Base-by-base conservation (phyloP, 2,329 filamentous ascomycete genomes). In the Aspergillus neoniger region DNA sequence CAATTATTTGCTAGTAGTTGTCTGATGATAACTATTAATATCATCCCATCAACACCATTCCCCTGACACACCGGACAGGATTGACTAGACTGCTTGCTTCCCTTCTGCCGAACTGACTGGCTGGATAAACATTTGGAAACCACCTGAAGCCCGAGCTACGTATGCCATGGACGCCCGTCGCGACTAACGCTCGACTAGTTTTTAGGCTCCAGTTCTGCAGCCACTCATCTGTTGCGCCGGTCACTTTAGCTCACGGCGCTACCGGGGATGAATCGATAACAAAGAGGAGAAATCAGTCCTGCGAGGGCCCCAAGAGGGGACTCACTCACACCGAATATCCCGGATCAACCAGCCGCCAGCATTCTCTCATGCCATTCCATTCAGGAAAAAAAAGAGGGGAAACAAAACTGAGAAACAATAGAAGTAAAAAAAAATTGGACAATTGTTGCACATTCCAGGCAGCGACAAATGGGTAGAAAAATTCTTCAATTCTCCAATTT, bases 231-330 rank as follows among this genome's bases (percentile, higher is more conserved):
- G 5, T 9, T n/a, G 25, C 23, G 47, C 47, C 47, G 10, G 47
- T 17, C 15, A 50, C 47, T 50, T 50, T 50, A 50, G 47, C 47
- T 50, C 47, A 50, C 23, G 47, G 47, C 47, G 28, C 47, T 50
- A 50, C 47, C 47, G 47, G 25, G 47, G 47, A 50, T 50, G 47
- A 50, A 50, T 50, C 47, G 47, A 50, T 50, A 50, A 50, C 23
- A 50, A 32, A 50, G 47, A 50, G 47, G 47, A 50, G 47, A 50
- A 30, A 49, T 21, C 41, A 44, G 41, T 14, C 19, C 17, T 28
- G 44, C 23, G 44, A 25, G 23, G 23, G 23, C 44, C 10, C 10
- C 14, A 28, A 48, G 28, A 30, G 28, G 28, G 28, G 28, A 30
- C 28, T 36, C 32, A 5, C 32, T 23, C 44, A 28, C 21, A 49